Percentiles rank a stretch among this genome's conserved stretches.
These are phyloP conservation scores for Neocatenulostroma microsporum DNA, from an alignment of 2,329 filamentous ascomycete genomes.

Conservation along the genomic window DNA sequence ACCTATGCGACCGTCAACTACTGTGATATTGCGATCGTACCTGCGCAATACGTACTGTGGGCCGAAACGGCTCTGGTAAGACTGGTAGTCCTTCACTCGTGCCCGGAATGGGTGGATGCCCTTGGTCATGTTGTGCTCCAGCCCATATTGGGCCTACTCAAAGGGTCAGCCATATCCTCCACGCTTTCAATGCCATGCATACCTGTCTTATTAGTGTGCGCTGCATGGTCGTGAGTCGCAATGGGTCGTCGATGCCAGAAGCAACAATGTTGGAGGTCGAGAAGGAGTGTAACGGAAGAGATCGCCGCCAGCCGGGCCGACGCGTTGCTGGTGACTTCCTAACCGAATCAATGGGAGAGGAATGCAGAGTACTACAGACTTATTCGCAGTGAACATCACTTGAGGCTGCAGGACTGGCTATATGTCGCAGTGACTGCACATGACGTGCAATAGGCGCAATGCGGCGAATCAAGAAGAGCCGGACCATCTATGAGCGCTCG, in stretches of 20 bases:
- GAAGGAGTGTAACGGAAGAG: too few species aligned
- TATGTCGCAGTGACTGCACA: background rate
- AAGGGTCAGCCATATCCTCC: background rate
- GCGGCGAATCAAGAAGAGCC: slow-evolving; percentile 12
- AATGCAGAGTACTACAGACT: too few species aligned
- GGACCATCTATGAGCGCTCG: slow-evolving; percentile 12
- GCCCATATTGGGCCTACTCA: slow-evolving; percentile 18
- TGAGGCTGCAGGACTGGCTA: background rate
- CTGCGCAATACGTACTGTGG: slow-evolving; percentile 45
- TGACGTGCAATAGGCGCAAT: slow-evolving; percentile 22
- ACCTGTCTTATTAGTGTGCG: slow-evolving; percentile 23
- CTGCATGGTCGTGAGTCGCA: slow-evolving; percentile 21
- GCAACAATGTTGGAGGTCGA: background rate
- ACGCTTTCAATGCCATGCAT: slow-evolving; percentile 2
- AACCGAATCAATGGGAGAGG: too few species aligned
- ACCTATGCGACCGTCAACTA: slow-evolving; percentile 34
- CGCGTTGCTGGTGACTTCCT: too few species aligned
- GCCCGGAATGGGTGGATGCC: slow-evolving; percentile 28
- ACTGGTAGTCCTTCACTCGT: slow-evolving; percentile 35
- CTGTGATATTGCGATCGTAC: too few species aligned
- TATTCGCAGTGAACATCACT: too few species aligned
- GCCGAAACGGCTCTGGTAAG: slow-evolving; percentile 51
- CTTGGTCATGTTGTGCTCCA: slow-evolving; percentile 15
- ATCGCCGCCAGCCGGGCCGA: too few species aligned
- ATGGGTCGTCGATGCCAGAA: slow-evolving; percentile 6